Conservation (phyloP, 305 asterid species). For the Fraxinus ornus region DNA sequence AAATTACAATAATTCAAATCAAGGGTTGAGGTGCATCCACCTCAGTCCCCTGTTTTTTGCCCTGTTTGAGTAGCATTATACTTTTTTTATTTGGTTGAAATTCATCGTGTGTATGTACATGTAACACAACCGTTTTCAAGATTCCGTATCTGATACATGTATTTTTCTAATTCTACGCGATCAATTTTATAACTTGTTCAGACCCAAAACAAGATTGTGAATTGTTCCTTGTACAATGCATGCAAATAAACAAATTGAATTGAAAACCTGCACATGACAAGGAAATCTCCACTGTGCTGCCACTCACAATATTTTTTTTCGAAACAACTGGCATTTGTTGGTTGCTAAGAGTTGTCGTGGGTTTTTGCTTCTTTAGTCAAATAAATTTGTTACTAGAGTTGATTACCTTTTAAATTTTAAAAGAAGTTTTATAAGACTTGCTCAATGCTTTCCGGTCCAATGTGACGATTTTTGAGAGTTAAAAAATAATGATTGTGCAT, state of each 20-base stretch:
- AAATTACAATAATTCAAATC: no score
- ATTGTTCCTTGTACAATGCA: background rate
- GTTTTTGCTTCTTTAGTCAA: background rate
- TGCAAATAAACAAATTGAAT: conserved; percentile 7
- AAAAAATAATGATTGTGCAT: background rate
- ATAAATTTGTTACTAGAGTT: background rate
- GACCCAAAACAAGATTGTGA: conserved; percentile 2
- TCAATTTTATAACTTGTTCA: background rate
- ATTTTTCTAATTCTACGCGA: background rate
- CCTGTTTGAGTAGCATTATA: no score
- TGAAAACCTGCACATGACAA: background rate
- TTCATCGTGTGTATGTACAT: no score
- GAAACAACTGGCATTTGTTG: background rate
- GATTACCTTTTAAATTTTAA: background rate
- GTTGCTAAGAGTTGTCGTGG: background rate
- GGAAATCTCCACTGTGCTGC: background rate
- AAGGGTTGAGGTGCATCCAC: no score
- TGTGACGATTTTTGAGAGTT: no score
- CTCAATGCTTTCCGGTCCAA: background rate
- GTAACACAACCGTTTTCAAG: background rate
- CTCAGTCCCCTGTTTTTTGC: no score
- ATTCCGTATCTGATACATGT: background rate
- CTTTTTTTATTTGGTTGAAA: no score
- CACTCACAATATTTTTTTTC: background rate
- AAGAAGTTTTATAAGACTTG: background rate